Conservation (phyloP, 305 asterid genomes). For the Solanum hybrid region DNA sequence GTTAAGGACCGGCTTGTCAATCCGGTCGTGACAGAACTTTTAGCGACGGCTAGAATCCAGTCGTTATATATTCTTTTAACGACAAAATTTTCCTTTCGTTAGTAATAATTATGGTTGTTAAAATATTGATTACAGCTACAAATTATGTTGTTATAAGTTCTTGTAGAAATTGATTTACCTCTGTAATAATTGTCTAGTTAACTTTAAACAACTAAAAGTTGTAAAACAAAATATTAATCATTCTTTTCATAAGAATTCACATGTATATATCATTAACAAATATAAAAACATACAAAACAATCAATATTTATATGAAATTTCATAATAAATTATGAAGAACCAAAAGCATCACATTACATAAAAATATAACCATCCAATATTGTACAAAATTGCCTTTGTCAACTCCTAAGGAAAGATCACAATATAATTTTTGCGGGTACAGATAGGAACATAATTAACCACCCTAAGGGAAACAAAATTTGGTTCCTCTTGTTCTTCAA, state of each 20-base stretch:
- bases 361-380: neutral
- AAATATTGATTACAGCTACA: too few species aligned
- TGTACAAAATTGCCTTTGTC: neutral
- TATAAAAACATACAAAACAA: too few species aligned
- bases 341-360: neutral
- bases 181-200: neutral
- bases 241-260: too few species aligned
- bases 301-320: too few species aligned
- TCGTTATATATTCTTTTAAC: too few species aligned
- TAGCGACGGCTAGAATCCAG: too few species aligned
- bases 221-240: neutral
- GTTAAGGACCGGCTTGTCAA: too few species aligned
- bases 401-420: neutral
- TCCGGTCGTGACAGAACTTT: too few species aligned
- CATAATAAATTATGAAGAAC: neutral
- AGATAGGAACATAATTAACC: neutral
- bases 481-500: neutral
- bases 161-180: neutral
- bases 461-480: too few species aligned
- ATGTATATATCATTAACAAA: too few species aligned
- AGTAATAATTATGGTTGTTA: too few species aligned
- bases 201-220: neutral
- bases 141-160: neutral
- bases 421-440: neutral
- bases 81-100: too few species aligned